Conservation (phyloP, 768 basidiomycete genomes). For the Suillus brevipes region DNA sequence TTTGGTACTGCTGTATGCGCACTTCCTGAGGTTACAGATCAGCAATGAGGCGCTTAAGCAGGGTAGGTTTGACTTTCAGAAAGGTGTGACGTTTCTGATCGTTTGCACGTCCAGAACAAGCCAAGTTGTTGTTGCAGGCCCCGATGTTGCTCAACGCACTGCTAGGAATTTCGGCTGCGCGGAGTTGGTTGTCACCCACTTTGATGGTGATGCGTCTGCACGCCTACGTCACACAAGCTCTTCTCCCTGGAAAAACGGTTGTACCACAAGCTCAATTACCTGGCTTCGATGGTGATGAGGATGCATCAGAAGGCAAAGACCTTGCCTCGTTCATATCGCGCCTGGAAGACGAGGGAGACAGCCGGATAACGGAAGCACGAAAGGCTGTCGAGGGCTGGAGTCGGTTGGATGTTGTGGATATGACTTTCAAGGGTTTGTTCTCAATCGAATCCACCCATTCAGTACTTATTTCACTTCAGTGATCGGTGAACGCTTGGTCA, state of each 20-base stretch:
- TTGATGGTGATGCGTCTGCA: conserved; percentile 81
- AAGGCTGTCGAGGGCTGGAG: conserved; percentile 73
- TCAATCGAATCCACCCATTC: conserved; percentile 1
- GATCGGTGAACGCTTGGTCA: conserved; percentile 85
- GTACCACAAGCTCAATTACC: conserved; percentile 75
- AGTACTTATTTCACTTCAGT: conserved; percentile 45
- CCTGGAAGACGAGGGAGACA: conserved; percentile 54
- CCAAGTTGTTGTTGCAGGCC: conserved; percentile 63
- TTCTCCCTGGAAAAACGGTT: conserved; percentile 53
- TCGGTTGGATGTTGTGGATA: conserved; percentile 74
- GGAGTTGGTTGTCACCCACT: conserved; percentile 86
- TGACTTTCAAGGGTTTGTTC: conserved; percentile 77
- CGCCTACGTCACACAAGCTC: conserved; percentile 80
- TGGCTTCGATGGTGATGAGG: conserved; percentile 49
- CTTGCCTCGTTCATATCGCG: conserved; percentile 46
- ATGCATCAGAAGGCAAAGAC: conserved; percentile 39
- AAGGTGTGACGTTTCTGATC: neutral
- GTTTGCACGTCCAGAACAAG: conserved; percentile 59
- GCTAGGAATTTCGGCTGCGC: conserved; percentile 77
- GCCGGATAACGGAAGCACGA: conserved; percentile 31
- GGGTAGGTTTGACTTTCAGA: conserved; percentile 47
- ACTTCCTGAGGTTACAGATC: conserved; percentile 71
- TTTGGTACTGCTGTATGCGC: conserved; percentile 78
- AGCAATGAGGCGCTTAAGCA: conserved; percentile 51
- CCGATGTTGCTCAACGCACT: conserved; percentile 78